Evolutionary conservation across 2,329 filamentous ascomycete genomes (phyloP), one percentile per base, ranked within the genome.

Genomic region (Ophiocordyceps polyrhachis-furcata): DNA sequence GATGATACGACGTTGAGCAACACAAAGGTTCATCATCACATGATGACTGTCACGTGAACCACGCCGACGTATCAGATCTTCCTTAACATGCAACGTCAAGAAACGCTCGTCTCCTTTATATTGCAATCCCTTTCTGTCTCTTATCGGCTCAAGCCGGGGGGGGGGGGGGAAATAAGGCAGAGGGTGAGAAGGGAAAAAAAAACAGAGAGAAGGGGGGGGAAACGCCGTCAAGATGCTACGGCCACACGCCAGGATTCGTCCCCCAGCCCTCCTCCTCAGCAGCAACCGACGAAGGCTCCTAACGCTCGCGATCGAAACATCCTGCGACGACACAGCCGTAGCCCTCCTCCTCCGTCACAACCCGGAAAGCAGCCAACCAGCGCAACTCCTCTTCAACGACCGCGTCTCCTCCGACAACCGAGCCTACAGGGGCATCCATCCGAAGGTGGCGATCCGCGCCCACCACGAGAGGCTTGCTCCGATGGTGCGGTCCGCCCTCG

Each of bases 321-420:
- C 82, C 3, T 91, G 89, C 69, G 89, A 96, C 63, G 89, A 96
- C 65, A 94, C 88, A 1, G 88, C 83, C 47, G 87, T 95, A 19
- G 82, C 89, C 28, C 63, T 96, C 42, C 69, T 96, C 42, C 69
- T 95, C n/a, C 31, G 28, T n/a, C n/a, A 23, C 14, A 41, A 7
- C 42, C 45, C 48, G 54, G 53, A 38, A 17, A 17, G n/a, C n/a
- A 17, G 8, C n/a, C 3, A n/a, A 4, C n/a, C n/a, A 44, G 76
- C 81, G 11, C 67, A 63, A 6, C 70, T 93, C 3, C 76, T 82
- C 52, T 93, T 86, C 66, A 80, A 94, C 58, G 70, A 81, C 53
- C 91, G 84, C 54, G 63, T 89, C 49, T 93, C 87, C 0, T 82
- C 83, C 5, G 80, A 93, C 59, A 87, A 84, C 58, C 74, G 77